Percentiles rank a stretch among this genome's conserved stretches.
Conservation (phyloP, 2,329 filamentous ascomycete genomes). For the Lasiodiplodia sp. region DNA sequence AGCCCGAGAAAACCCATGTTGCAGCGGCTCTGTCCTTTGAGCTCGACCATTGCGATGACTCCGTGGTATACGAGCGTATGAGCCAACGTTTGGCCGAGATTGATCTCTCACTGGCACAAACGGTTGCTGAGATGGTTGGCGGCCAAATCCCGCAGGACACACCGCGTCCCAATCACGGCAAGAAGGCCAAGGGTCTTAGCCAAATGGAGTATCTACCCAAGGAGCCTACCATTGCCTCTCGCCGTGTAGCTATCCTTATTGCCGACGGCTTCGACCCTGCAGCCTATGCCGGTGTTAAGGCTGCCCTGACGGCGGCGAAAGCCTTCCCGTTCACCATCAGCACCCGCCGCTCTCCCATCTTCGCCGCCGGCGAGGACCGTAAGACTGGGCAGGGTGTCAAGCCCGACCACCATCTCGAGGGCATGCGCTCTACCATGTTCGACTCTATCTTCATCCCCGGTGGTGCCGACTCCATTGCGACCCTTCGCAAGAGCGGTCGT, state of each 20-base stretch:
- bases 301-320: constrained; percentile 65
- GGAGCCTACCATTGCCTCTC: constrained; percentile 71
- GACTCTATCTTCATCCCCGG: constrained; percentile 81
- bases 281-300: constrained; percentile 70
- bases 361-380: constrained; percentile 65
- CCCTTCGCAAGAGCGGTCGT: constrained; percentile 72
- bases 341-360: constrained; percentile 70
- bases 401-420: constrained; percentile 81
- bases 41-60: constrained; percentile 82
- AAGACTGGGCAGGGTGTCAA: constrained; percentile 61
- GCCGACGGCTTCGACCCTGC: constrained; percentile 77
- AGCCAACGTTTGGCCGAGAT: constrained; percentile 74
- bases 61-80: constrained; percentile 75
- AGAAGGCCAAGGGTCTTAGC: constrained; percentile 70
- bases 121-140: constrained; percentile 74
- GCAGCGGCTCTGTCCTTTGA: constrained; percentile 70
- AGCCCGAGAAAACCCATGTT: constrained; percentile 70
- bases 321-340: constrained; percentile 78
- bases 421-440: constrained; percentile 80
- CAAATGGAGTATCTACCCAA: constrained; percentile 72
- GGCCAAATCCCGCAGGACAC: constrained; percentile 64
- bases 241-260: constrained; percentile 77
- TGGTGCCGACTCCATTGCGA: constrained; percentile 68
- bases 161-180: constrained; percentile 67
- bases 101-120: constrained; percentile 71